Evolutionary conservation across 805 yeast species (phyloP).

Genomic region (Spathaspora passalidarum): DNA sequence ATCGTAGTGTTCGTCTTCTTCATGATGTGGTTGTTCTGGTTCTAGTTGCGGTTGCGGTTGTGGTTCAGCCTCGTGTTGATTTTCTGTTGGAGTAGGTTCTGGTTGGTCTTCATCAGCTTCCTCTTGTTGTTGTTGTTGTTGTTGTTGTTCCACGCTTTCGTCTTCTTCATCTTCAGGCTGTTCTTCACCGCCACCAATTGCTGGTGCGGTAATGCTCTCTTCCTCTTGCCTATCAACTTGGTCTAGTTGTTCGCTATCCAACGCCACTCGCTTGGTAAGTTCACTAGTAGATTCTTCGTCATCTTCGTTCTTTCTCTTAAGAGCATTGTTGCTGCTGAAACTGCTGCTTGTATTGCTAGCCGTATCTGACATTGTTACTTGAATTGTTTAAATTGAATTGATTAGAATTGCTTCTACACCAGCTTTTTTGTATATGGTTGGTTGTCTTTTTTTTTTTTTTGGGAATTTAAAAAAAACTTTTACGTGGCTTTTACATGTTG

Average conservation of each 20-base stretch:
- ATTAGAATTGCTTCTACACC: too few relatives aligned
- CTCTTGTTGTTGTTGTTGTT: conserved; percentile 5
- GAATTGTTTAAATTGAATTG: not conserved
- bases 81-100: conserved; percentile 1
- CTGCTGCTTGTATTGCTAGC: conserved; percentile 1
- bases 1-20: conserved; percentile 2
- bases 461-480: not conserved
- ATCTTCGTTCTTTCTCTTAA: conserved; percentile 72
- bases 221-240: conserved; percentile 40
- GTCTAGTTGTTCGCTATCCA: conserved; percentile 58
- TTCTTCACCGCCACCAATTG: conserved; percentile 13
- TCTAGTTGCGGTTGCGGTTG: conserved; percentile 4
- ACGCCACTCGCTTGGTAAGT: conserved; percentile 64
- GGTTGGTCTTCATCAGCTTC: conserved; percentile 8
- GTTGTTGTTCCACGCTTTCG: conserved; percentile 7
- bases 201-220: conserved; percentile 41
- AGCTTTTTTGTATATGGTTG: too few relatives aligned
- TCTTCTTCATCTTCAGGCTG: conserved; percentile 3
- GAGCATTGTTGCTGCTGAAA: conserved; percentile 23
- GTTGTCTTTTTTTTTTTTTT: too few relatives aligned
- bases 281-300: conserved; percentile 26
- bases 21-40: conserved; percentile 3
- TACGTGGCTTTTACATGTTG: not conserved
- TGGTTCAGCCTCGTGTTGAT: conserved; percentile 1
- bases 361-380: conserved; percentile 4